These are phyloP conservation scores for Solanum arcanum DNA, from an alignment of 257 asterid genomes.

Conservation along the genomic window DNA sequence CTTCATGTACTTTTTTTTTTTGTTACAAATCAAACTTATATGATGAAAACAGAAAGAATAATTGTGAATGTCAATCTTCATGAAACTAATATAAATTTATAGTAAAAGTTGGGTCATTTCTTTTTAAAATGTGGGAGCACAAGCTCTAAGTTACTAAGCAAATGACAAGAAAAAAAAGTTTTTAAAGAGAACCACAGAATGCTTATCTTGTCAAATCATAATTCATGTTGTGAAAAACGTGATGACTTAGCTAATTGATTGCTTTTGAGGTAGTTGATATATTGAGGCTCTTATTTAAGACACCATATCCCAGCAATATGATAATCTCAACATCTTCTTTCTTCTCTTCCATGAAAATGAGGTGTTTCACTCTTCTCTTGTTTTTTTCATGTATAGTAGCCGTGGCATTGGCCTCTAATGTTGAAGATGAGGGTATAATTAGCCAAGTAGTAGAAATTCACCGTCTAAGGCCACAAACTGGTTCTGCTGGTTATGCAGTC, in stretches of 20 bases:
- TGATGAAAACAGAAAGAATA: too few species aligned
- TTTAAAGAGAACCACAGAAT: too few species aligned
- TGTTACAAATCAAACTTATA: too few species aligned
- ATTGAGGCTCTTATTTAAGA: neutral
- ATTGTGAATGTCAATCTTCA: too few species aligned
- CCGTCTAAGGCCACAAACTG: slow-evolving; percentile 35
- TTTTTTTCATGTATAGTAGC: neutral
- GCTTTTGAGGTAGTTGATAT: neutral
- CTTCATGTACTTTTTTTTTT: too few species aligned
- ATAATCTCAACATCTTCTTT: neutral
- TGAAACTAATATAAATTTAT: too few species aligned
- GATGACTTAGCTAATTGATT: neutral
- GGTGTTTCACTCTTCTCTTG: neutral
- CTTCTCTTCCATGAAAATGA: neutral
- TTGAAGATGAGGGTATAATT: neutral
- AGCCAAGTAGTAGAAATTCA: slow-evolving; percentile 6
- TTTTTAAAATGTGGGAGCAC: too few species aligned
- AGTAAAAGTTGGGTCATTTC: too few species aligned
- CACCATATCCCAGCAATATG: neutral
- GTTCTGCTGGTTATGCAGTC: slow-evolving; percentile 14
- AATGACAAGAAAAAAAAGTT: too few species aligned
- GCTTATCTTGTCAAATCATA: neutral
- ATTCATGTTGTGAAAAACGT: neutral
- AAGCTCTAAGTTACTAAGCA: too few species aligned
- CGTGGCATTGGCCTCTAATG: neutral